phyloP scores from a whole-genome alignment of 805 yeast genomes.

The Wickerhamomyces bovis region DNA sequence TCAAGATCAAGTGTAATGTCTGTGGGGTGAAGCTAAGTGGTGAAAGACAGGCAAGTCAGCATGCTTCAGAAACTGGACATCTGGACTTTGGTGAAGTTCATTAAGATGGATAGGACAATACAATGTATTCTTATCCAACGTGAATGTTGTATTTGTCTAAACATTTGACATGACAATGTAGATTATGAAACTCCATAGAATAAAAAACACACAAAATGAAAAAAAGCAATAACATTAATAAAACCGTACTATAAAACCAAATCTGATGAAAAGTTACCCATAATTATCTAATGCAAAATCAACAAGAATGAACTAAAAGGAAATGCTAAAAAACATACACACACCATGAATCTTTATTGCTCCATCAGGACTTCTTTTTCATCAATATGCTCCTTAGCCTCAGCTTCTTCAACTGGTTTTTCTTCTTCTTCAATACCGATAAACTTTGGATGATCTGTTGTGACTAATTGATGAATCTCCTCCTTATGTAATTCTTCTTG shows the following conservation, averaged over 20 bases:
- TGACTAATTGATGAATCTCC: constrained; percentile 25
- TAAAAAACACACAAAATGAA: neutral
- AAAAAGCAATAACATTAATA: constrained; percentile 5
- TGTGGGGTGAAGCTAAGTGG: constrained; percentile 52
- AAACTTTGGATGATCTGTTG: constrained; percentile 23
- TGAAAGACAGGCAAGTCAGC: constrained; percentile 57
- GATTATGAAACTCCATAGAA: neutral
- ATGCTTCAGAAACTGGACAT: constrained; percentile 60
- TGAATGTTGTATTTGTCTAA: neutral
- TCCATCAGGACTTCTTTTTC: constrained; percentile 20
- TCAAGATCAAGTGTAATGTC: constrained; percentile 48
- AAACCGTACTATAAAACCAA: neutral
- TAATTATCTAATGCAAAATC: neutral
- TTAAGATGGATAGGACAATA: neutral
- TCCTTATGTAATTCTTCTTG: constrained; percentile 42
- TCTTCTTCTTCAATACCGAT: constrained; percentile 18
- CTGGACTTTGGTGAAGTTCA: constrained; percentile 46
- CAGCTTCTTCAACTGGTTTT: constrained; percentile 5
- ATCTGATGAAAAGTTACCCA: neutral
- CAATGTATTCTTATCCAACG: neutral
- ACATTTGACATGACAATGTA: neutral
- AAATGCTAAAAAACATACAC: neutral
- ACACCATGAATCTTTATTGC: neutral
- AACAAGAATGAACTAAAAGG: neutral
- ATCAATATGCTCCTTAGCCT: constrained; percentile 3